Evolutionary conservation across 139 green algal genomes (phyloP), one percentile per base, ranked within the genome.

Genomic region (Nannochloris sp.): DNA sequence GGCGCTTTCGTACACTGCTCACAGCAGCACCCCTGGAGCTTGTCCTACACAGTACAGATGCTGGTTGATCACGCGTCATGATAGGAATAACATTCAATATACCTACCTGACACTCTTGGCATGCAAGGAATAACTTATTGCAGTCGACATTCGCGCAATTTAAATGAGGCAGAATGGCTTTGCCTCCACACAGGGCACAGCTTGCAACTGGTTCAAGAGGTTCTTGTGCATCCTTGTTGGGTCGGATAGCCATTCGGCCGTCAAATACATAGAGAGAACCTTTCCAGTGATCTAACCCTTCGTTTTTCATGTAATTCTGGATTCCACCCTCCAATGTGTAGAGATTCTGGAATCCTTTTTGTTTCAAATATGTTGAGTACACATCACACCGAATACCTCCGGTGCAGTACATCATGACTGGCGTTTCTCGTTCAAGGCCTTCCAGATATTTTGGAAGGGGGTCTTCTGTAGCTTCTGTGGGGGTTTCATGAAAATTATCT

Each of bases 321-420:
- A 98, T 80, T 37, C 93, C 93, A 8, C 86, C 88, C 60, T 98
- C 83, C 21, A 99, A 78, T 3, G 90, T 91, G 79, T 95, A 97
- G 58, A 99, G 78, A 60, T 97, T 95, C 49, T 78, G 81, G 75
- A 84, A 96, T 31, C 83, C 83, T 71, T 90, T 84, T 50, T 84
- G 34, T 2, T 79, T 77, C 27, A 99, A 81, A 57, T 95, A 81
- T 2, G 93, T 87, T 18, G 82, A 92, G 76, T 98, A 98, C 12
- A 99, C 78, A 74, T 99, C 93, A 78, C 93, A 99, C 44, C 93
- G 90, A 67, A 99, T 99, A 70, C 93, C 93, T 4, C 93, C 93
- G n/a, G 93, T 99, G 84, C 93, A 99, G 78, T 98, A 98, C 88
- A 98, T 98, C 86, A 95, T 88, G n/a, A 96, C 76, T 4, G 87